Evolutionary conservation across 2,329 filamentous ascomycete genomes (phyloP), one percentile per base, ranked within the genome.

Genomic region (Phaeosphaeriaceae sp.): DNA sequence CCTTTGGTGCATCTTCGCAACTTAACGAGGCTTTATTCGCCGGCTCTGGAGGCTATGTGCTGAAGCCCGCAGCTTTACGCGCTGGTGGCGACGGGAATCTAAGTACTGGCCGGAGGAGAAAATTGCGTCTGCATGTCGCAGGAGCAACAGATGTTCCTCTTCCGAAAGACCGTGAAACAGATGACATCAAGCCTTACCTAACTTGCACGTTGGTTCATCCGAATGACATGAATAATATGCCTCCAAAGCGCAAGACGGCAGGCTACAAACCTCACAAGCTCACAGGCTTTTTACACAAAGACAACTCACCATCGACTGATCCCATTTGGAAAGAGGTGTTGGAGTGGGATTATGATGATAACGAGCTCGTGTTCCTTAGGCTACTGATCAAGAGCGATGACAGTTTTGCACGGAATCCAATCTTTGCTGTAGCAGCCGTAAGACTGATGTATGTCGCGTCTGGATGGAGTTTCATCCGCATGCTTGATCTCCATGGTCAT

Each of bases 311-410:
- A 0, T 66, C 78, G 0, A 86, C 78, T 0, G 84, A 88, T 52
- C 86, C 86, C 0, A 42, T 89, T 6, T 89, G 85, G 85, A 80
- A 88, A 56, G 84, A 88, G 67, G 76, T 74, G 12, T 73, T 89
- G 7, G 84, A 87, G 61, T 89, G 86, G 86, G 83, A 86, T 52
- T 88, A 83, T 59, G 82, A 86, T 5, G 85, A 87, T 47, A 87
- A 84, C 56, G 86, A 88, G 65, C 64, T 89, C 39, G 80, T 81
- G 0, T 89, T 89, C 59, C 56, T 89, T 57, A 77, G 86, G 0
- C 77, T 89, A 50, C 73, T 88, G 34, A 78, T 89, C 71, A 89
- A 89, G 76, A 85, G 81, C 56, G 86, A 88, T 50, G 83, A 86
- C 50, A 79, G 78, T 53, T 88, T 84, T 68, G 74, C 83, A 0